Conservation (phyloP, 371 early-diverging fungal genomes). For the Basidiobolus meristosporus region DNA sequence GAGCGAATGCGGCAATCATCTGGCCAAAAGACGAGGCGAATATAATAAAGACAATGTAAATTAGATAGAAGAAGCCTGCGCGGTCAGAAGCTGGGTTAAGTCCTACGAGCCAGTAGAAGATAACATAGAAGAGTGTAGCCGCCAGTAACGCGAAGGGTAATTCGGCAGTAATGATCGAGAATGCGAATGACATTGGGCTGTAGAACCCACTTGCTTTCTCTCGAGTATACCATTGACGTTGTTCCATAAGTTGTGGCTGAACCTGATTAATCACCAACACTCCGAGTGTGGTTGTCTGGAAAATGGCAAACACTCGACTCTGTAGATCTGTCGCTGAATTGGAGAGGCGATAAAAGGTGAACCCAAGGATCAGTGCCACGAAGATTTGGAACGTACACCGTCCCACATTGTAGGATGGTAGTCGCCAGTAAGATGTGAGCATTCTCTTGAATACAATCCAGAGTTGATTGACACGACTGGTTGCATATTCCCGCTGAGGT, state of each 20-base stretch:
- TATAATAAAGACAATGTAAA: constrained; percentile 30
- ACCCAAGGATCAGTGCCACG: constrained; percentile 20
- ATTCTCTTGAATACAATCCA: background rate
- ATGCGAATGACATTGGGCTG: constrained; percentile 39
- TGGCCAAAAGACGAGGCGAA: constrained; percentile 53
- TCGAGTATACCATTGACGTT: constrained; percentile 44
- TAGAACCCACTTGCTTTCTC: constrained; percentile 53
- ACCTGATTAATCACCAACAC: constrained; percentile 49
- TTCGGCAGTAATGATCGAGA: constrained; percentile 35
- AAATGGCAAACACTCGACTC: constrained; percentile 52
- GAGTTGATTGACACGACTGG: constrained; percentile 26
- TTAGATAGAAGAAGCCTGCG: constrained; percentile 39
- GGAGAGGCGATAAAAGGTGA: constrained; percentile 20
- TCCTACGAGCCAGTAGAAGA: constrained; percentile 54
- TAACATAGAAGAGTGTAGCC: constrained; percentile 31
- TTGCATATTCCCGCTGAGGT: constrained; percentile 25
- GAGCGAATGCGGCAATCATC: constrained; percentile 40
- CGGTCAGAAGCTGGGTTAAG: constrained; percentile 15
- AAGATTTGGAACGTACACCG: constrained; percentile 16
- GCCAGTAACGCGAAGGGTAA: constrained; percentile 32
- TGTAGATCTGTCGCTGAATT: constrained; percentile 35
- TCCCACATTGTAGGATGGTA: constrained; percentile 41
- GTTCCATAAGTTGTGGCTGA: constrained; percentile 50
- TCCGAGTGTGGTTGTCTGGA: constrained; percentile 39
- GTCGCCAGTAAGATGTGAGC: constrained; percentile 16